Base-by-base conservation (phyloP, 331 rosid genomes). In the Malus hybrid region DNA sequence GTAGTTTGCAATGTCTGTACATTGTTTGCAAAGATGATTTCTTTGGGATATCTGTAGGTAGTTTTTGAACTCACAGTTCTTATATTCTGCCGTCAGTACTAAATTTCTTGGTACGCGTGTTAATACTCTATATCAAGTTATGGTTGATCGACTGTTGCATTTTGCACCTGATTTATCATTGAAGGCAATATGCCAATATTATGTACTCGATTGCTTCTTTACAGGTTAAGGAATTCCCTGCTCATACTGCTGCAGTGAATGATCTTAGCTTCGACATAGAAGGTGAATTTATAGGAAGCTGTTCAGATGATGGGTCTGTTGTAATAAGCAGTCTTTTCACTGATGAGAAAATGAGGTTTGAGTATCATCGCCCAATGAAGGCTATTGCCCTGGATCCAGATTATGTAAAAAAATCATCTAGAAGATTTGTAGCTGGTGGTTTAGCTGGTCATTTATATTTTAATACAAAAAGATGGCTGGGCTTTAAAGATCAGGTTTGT, bases 341-440 rank as follows among this genome's bases (percentile, higher is more conserved):
- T 27, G 97, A 87, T 70, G 97, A 94, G 85, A 85, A 73, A 80
- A 76, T 94, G 92, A 94, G 88, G 81, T 90, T 94, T 69, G 97
- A 89, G 86, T 94, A 94, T 83, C 96, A 88, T 76, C 97, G 93
- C 2, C 99, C 99, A 0, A 87, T 90, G 99, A 94, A 94, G 89
- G 97, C 93, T n/a, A 83, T 94, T 82, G 96, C 96, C 7, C 39
- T 92, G 80, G 99, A 95, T 73, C 97, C 97, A 2, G 95, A 90
- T 27, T 95, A 92, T 86, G 83, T 81, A 29, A 92, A 79, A 81
- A 92, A 87, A 79, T 65, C 79, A 76, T 90, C 97, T 56, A 90
- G 89, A 86, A 87, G 99, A 86, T 95, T 90, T 88, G 93, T 87
- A 68, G 86, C 99, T 22, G 99, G 97, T 77, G 99, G 99, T 82